Percentiles rank a stretch among this genome's conserved stretches.
These are phyloP conservation scores for Ophiobolus disseminans DNA, from an alignment of 2,329 filamentous ascomycete genomes.

Conservation along the genomic window DNA sequence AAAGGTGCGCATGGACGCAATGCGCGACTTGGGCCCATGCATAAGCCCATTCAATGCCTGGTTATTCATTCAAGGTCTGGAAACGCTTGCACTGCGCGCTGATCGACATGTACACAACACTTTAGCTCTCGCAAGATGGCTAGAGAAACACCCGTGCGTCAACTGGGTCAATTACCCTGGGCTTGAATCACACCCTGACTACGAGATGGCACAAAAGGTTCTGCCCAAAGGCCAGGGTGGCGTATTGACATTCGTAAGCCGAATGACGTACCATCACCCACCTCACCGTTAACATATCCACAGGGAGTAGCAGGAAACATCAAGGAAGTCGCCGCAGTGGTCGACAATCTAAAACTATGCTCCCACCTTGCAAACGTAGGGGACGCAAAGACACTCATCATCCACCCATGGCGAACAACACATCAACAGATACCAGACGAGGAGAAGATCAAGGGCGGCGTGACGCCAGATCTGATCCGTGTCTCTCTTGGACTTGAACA, in stretches of 20 bases:
- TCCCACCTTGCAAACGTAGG: slow-evolving; percentile 34
- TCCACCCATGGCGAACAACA: slow-evolving; percentile 36
- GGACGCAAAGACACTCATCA: slow-evolving; percentile 41
- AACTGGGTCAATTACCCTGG: slow-evolving; percentile 39
- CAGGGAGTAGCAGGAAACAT: slow-evolving; percentile 30
- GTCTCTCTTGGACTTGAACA: slow-evolving; percentile 28
- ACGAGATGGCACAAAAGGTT: slow-evolving; percentile 24
- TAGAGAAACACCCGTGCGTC: slow-evolving; percentile 27
- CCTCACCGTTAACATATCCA: neutral
- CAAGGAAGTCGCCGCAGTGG: slow-evolving; percentile 25
- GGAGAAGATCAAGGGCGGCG: slow-evolving; percentile 29
- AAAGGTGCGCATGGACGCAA: slow-evolving; percentile 32
- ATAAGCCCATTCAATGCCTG: slow-evolving; percentile 31
- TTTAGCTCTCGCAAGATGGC: slow-evolving; percentile 28
- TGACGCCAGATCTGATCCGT: slow-evolving; percentile 29
- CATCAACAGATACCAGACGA: slow-evolving; percentile 34
- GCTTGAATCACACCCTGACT: slow-evolving; percentile 25
- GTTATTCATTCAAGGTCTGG: slow-evolving; percentile 33
- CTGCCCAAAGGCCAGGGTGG: slow-evolving; percentile 31
- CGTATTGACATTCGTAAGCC: slow-evolving; percentile 28
- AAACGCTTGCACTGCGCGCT: slow-evolving; percentile 30
- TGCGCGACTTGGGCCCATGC: slow-evolving; percentile 33
- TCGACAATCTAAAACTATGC: slow-evolving; percentile 34
- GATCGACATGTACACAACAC: slow-evolving; percentile 33
- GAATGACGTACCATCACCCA: neutral